phyloP scores from a whole-genome alignment of 2,329 filamentous ascomycete species.

The Diaporthe citrichinensis region DNA sequence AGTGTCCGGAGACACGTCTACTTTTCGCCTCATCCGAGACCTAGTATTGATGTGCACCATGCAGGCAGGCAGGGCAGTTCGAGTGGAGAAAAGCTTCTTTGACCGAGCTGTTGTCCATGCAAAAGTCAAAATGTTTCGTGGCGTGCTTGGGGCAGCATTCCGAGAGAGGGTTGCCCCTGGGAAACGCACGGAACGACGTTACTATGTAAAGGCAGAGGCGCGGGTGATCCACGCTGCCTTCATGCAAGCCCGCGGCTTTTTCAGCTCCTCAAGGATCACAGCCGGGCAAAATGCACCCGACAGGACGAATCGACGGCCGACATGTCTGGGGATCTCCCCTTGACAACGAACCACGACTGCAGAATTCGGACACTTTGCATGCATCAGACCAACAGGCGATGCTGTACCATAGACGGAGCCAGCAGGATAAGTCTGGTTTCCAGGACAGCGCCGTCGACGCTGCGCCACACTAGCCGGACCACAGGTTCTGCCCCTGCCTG shows the following conservation, averaged over 20 bases:
- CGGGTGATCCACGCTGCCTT: conserved; percentile 39
- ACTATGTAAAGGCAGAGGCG: conserved; percentile 4
- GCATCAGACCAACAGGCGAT: conserved; percentile 9
- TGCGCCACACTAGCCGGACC: conserved; percentile 37
- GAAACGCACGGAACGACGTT: conserved; percentile 11
- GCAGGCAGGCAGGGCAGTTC: neutral
- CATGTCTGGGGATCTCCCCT: neutral
- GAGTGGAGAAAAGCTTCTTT: conserved; percentile 34
- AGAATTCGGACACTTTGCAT: conserved; percentile 5
- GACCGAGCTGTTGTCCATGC: conserved; percentile 19
- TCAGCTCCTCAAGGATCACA: conserved; percentile 42
- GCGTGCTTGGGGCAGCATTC: conserved; percentile 18
- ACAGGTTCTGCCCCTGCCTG: conserved; percentile 5
- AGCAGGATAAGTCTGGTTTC: neutral
- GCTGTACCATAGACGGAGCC: neutral
- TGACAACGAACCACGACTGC: conserved; percentile 13
- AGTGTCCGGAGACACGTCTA: conserved; percentile 31
- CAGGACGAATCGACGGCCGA: conserved; percentile 28
- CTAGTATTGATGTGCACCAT: neutral
- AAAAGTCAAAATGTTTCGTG: conserved; percentile 38
- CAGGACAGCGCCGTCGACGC: conserved; percentile 26
- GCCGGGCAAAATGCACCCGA: conserved; percentile 17
- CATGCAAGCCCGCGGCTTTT: conserved; percentile 37
- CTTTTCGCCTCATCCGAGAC: conserved; percentile 33
- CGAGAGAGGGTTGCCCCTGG: conserved; percentile 39